Base-by-base conservation (phyloP, 805 yeast genomes). In the Yamadazyma endophytica region DNA sequence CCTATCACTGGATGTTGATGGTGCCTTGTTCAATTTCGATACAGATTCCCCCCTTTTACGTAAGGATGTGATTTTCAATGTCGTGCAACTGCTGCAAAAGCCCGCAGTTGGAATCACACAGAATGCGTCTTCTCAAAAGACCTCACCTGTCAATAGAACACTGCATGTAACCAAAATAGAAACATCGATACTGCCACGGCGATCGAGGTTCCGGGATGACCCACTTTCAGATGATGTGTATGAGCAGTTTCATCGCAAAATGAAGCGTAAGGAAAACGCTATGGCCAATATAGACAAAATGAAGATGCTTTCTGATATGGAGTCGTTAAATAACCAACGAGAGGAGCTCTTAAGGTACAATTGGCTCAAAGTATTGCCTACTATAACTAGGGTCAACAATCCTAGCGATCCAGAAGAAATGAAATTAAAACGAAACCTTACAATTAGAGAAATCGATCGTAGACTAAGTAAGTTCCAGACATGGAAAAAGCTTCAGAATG, bases 241-340 rank as follows among this genome's bases (percentile, higher is more conserved):
- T 48, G 45, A 52, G 18, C 39, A 58, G 9, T 73, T 68, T 44
- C 89, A 82, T 54, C 66, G 67, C 24, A 64, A 72, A 23, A 74
- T 81, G 77, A 74, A 71, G 40, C 73, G 73, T 33, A 79, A 78
- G 31, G 95, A 84, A 52, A 70, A 69, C 36, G 65, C 74, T 27
- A 77, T 80, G 73, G 57, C 65, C 17, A 63, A 62, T 21, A 58
- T 70, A 2, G 89, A 82, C 42, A 59, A 73, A 16, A 71, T 66
- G 29, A 66, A 70, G 33, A 61, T 77, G 26, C 57, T 70, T 28
- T 51, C 61, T 6, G 90, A 82, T 44, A 73, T 76, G 18, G 86
- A 79, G 32, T 68, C 66, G 13, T 63, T 76, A 21, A 52, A 61
- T 18, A 69, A 70, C 9, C 70, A 67, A 40, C 57, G 57, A 17